Evolutionary conservation across 768 basidiomycete genomes (phyloP).

Genomic region (Pisolithus sp.): DNA sequence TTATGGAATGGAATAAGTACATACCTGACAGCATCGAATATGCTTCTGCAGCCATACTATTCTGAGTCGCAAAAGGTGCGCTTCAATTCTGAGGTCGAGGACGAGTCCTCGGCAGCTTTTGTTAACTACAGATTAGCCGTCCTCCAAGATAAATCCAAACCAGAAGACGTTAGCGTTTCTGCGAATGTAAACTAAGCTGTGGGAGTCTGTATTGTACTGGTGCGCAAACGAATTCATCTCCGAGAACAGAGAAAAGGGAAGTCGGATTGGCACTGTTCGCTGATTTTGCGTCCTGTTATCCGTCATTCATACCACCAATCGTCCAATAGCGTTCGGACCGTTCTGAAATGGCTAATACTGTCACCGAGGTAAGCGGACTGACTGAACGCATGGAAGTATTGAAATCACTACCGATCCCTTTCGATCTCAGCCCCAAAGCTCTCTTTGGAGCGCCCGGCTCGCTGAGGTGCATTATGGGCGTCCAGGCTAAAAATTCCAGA

Average conservation of each 20-base stretch:
- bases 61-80: constrained; percentile 8
- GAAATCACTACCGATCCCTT: not conserved
- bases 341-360: not conserved
- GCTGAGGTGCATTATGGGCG: constrained; percentile 2
- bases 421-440: constrained; percentile 16
- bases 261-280: constrained; percentile 23
- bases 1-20: constrained; percentile 11
- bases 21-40: constrained; percentile 20
- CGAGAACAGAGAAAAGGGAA: constrained; percentile 21
- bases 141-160: not conserved
- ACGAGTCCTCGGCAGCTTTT: too few species aligned
- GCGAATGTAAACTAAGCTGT: constrained; percentile 26
- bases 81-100: not conserved
- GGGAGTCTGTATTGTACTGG: constrained; percentile 20
- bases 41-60: constrained; percentile 25
- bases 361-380: constrained; percentile 16
- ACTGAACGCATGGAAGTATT: constrained; percentile 21
- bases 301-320: constrained; percentile 15
- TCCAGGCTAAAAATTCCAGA: constrained; percentile 15
- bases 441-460: constrained; percentile 9
- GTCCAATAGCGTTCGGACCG: constrained; percentile 23
- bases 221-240: constrained; percentile 21
- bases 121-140: not conserved
- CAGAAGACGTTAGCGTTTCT: constrained; percentile 15
- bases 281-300: not conserved